phyloP scores from a whole-genome alignment of 345 rosid genomes.

The Isatis tinctoria region DNA sequence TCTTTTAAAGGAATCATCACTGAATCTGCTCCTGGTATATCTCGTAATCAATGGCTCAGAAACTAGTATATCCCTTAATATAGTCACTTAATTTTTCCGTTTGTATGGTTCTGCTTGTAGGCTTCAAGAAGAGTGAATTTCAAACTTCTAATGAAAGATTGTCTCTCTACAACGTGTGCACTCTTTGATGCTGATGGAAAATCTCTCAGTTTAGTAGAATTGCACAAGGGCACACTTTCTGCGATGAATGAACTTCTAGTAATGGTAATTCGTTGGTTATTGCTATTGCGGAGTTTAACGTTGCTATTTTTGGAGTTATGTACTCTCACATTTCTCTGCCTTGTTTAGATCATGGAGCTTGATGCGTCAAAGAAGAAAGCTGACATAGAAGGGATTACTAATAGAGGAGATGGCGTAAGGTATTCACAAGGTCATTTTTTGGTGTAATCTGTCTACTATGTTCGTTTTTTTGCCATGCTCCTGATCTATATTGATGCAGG shows the following conservation, averaged over 20 bases:
- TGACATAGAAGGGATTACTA: constrained; percentile 46
- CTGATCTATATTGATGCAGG: constrained; percentile 41
- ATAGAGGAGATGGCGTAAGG: constrained; percentile 82
- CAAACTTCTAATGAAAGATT: constrained; percentile 64
- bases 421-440: constrained; percentile 23
- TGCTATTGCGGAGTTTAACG: neutral
- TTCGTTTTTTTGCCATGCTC: constrained; percentile 1
- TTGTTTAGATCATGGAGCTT: constrained; percentile 70
- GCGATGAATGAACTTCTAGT: constrained; percentile 62
- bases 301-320: neutral
- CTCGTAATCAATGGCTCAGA: neutral
- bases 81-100: neutral
- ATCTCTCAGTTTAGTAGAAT: constrained; percentile 47
- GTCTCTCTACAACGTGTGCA: constrained; percentile 49
- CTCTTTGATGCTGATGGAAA: constrained; percentile 35
- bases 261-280: constrained; percentile 37
- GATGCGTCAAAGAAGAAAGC: constrained; percentile 71
- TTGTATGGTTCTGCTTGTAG: constrained; percentile 35
- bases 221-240: constrained; percentile 37
- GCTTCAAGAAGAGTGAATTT: constrained; percentile 68
- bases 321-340: constrained; percentile 11
- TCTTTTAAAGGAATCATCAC: constrained; percentile 56
- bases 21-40: constrained; percentile 70
- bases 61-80: neutral
- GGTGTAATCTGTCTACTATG: neutral